These are phyloP conservation scores for Cladophialophora psammophila DNA, from an alignment of 2,329 filamentous ascomycete genomes.

Conservation along the genomic window DNA sequence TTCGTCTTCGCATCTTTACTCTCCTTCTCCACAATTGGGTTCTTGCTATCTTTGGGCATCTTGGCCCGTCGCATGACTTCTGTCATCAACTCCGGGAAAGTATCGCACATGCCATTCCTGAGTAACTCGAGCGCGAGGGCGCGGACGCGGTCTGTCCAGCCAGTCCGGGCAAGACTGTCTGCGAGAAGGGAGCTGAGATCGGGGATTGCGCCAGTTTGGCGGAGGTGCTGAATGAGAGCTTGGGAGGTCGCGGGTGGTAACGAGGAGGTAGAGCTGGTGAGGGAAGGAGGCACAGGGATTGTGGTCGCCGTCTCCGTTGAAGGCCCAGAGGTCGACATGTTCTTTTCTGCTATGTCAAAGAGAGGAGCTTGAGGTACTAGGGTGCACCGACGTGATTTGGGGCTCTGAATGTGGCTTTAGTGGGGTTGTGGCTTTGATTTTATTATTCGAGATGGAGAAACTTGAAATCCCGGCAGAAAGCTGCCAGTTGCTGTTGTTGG, in stretches of 20 bases:
- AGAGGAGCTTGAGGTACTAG: background rate
- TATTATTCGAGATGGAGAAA: background rate
- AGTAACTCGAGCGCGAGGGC: constrained; percentile 63
- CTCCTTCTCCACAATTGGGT: constrained; percentile 30
- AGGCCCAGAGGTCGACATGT: constrained; percentile 17
- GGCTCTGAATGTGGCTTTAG: background rate
- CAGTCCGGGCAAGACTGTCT: constrained; percentile 63
- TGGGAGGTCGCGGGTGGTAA: constrained; percentile 32
- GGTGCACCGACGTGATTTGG: background rate
- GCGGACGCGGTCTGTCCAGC: constrained; percentile 65
- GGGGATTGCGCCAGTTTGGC: constrained; percentile 56
- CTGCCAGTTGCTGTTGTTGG: background rate
- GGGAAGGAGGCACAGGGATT: constrained; percentile 33
- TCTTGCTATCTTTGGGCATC: constrained; percentile 40
- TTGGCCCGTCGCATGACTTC: constrained; percentile 59
- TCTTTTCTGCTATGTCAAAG: background rate
- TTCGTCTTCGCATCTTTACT: constrained; percentile 28
- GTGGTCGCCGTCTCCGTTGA: constrained; percentile 15
- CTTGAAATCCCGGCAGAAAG: background rate
- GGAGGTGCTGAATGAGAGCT: constrained; percentile 38
- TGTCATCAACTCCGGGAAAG: constrained; percentile 63
- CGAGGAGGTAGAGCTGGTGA: constrained; percentile 26
- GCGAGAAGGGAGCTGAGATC: constrained; percentile 63
- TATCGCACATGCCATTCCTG: constrained; percentile 64
- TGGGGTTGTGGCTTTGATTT: background rate